Conservation (phyloP, 2,329 filamentous ascomycete species). For the Ilyonectria destructans region DNA sequence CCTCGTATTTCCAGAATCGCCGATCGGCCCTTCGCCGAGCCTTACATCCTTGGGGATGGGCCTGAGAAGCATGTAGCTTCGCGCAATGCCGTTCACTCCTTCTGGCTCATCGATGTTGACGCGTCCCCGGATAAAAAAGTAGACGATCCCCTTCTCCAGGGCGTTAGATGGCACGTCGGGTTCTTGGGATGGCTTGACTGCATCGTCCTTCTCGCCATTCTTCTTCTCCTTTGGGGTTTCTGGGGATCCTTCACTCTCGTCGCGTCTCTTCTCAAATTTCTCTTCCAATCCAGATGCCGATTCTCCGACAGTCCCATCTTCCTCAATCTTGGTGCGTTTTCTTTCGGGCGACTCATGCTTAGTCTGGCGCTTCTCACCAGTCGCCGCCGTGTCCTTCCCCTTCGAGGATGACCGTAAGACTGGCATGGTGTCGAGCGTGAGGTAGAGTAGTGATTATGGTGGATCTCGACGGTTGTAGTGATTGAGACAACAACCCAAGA, state of each 20-base stretch:
- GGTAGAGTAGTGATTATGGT: not conserved
- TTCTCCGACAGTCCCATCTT: constrained; percentile 5
- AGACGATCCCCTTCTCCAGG: constrained; percentile 90
- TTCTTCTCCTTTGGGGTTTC: constrained; percentile 15
- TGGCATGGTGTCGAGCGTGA: not conserved
- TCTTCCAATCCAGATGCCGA: constrained; percentile 1
- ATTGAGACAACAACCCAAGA: not conserved
- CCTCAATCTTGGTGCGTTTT: constrained; percentile 48
- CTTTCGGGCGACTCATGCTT: constrained; percentile 46
- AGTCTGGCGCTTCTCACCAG: constrained; percentile 52
- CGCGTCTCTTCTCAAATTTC: constrained; percentile 24
- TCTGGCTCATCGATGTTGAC: constrained; percentile 82
- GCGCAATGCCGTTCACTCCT: constrained; percentile 80
- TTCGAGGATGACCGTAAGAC: constrained; percentile 2
- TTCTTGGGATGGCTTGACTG: constrained; percentile 44
- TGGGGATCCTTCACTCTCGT: constrained; percentile 1
- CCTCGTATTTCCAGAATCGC: constrained; percentile 74
- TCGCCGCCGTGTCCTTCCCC: constrained; percentile 26
- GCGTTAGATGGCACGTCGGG: constrained; percentile 66
- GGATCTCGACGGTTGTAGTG: not conserved
- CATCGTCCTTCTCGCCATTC: constrained; percentile 34
- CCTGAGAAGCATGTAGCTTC: constrained; percentile 85
- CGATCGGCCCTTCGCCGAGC: constrained; percentile 68
- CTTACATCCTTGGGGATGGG: constrained; percentile 79
- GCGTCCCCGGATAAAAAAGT: constrained; percentile 89